Evolutionary conservation across 164 flowering plant species (phyloP), one percentile per base, ranked within the genome.

Genomic region (Berberis vulgaris): DNA sequence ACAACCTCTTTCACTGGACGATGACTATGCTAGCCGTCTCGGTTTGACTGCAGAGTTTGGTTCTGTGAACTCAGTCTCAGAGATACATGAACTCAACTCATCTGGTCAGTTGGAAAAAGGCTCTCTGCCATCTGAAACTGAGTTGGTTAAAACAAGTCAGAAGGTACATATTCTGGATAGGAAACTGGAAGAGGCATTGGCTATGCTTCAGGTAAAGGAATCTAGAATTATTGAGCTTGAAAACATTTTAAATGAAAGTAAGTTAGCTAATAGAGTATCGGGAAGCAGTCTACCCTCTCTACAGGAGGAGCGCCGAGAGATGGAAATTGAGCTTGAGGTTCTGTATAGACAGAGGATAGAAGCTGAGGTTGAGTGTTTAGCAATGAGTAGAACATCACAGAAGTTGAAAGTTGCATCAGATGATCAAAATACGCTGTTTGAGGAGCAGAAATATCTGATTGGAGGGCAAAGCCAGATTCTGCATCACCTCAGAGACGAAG

Each of bases 291-390:
- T 65, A 40, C 57, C 43, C 7, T 45, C 13, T 11, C 49, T 43
- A 9, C 49, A 44, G 57, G 69, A 50, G 49, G 56, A 54, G 42
- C 10, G 54, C 45, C 50, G 45, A 69, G 71, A 62, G 40, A 6
- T 54, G 42, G 59, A 64, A 39, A 58, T 49, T 3, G 81, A 83
- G 65, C 56, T 82, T 7, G 86, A 81, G 68, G 62, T 45, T 50
- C 66, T 80, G 41, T 79, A 81, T 54, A 75, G 63, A 73, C 74
- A 69, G 64, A 84, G 71, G 77, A 68, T 86, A 1, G 87, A 81
- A 77, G 84, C 86, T 49, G 89, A 86, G 65, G 43, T 86, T n/a
- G 83, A 84, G 75, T 80, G 67, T 65, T 44, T 86, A 57, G 70
- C 69, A 49, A 68, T 82, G 43, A 60, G 67, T 12, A 69, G 68